Evolutionary conservation across 2,329 filamentous ascomycete genomes (phyloP).

Genomic region (Trichoderma koningii): DNA sequence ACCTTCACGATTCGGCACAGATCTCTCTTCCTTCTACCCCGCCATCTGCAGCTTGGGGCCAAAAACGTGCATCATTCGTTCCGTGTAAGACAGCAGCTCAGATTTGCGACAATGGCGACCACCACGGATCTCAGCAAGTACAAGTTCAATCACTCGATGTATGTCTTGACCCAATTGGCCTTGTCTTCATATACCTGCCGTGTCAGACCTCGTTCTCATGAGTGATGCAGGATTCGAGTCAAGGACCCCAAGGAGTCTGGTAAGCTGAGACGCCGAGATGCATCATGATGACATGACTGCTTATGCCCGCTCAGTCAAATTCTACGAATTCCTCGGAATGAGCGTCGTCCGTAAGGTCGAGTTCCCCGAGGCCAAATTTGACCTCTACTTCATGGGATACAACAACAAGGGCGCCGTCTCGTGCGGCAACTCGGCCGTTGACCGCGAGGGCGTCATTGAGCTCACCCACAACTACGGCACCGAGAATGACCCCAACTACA

Average conservation of each 20-base stretch:
- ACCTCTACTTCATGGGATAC: conserved; percentile 93
- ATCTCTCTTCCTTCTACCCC: conserved; percentile 17
- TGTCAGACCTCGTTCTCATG: not conserved
- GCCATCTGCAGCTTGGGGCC: conserved; percentile 12
- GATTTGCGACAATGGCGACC: conserved; percentile 60
- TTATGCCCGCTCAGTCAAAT: conserved; percentile 62
- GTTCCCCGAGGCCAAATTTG: conserved; percentile 87
- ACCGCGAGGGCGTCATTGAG: conserved; percentile 88
- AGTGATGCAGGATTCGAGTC: conserved; percentile 73
- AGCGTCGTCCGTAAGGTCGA: conserved; percentile 77
- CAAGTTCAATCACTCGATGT: conserved; percentile 89
- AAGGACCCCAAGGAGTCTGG: conserved; percentile 86
- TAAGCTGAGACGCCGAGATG: conserved; percentile 43
- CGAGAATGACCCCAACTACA: conserved; percentile 79
- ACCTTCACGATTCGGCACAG: conserved; percentile 4
- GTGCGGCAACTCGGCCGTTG: conserved; percentile 68
- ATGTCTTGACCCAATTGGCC: conserved; percentile 33
- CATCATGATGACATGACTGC: not conserved
- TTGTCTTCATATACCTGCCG: not conserved
- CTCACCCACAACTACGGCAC: conserved; percentile 85
- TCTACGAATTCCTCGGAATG: conserved; percentile 92
- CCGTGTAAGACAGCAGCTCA: conserved; percentile 29
- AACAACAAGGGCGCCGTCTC: conserved; percentile 75
- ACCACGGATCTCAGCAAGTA: conserved; percentile 76
- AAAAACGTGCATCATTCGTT: conserved; percentile 6